Percentiles rank a stretch among this genome's conserved stretches.
Evolutionary conservation across 306 rosid species (phyloP).

Genomic region (Cicer bijugum): DNA sequence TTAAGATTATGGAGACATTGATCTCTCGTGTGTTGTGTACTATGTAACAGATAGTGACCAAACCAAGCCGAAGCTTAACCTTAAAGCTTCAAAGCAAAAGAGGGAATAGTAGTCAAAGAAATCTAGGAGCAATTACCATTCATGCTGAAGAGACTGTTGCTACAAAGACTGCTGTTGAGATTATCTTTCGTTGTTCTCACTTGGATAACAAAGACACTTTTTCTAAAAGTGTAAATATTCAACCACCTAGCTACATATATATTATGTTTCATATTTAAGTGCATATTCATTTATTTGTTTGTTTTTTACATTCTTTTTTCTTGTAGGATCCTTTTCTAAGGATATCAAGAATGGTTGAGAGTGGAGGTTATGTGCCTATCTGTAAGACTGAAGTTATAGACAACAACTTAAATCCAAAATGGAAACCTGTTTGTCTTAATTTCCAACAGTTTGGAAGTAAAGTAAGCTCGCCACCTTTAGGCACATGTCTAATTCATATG

Average conservation of each 20-base stretch:
- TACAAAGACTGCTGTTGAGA: constrained; percentile 69
- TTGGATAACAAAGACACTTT: constrained; percentile 79
- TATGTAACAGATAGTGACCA: constrained; percentile 70
- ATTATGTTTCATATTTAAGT: constrained; percentile 1
- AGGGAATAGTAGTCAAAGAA: constrained; percentile 50
- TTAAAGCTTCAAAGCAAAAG: constrained; percentile 53
- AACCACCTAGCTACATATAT: constrained; percentile 2
- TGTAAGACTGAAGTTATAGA: constrained; percentile 87
- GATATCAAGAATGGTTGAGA: constrained; percentile 79
- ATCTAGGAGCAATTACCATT: constrained; percentile 66
- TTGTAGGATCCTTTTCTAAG: constrained; percentile 83
- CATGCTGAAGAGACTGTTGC: constrained; percentile 78
- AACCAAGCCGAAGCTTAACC: constrained; percentile 57
- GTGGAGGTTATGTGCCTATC: constrained; percentile 75
- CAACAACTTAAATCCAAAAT: constrained; percentile 72
- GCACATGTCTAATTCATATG: constrained; percentile 25
- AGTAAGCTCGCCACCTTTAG: constrained; percentile 53
- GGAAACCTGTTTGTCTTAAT: constrained; percentile 72
- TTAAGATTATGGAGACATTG: constrained; percentile 19
- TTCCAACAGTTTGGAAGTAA: constrained; percentile 78
- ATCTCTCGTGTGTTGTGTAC: neutral
- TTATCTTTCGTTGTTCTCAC: constrained; percentile 67
- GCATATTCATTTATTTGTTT: neutral
- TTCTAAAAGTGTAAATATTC: constrained; percentile 69
- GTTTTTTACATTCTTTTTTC: constrained; percentile 26